Evolutionary conservation across 1,284 basidiomycete species (phyloP).

Genomic region (Pisolithus thermaeus): DNA sequence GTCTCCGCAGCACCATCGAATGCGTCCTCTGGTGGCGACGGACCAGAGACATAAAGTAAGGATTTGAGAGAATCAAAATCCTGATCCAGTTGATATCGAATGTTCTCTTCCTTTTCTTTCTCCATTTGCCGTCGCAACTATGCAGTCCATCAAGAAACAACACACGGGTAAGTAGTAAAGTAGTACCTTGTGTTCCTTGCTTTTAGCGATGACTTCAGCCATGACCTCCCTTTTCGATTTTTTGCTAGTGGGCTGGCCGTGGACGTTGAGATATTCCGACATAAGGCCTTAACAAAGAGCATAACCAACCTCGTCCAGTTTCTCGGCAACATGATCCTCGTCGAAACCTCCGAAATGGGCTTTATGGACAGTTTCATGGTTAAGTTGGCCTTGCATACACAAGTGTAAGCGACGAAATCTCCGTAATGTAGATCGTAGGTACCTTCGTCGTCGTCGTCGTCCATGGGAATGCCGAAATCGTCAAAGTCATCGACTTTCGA

Average conservation of each 20-base stretch:
- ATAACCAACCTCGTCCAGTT: slow-evolving; percentile 40
- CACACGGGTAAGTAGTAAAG: background rate
- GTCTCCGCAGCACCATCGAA: slow-evolving; percentile 18
- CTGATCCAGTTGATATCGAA: slow-evolving; percentile 85
- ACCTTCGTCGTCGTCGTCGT: slow-evolving; percentile 60
- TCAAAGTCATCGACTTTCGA: slow-evolving; percentile 87
- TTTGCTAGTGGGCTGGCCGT: slow-evolving; percentile 65
- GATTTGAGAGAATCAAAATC: slow-evolving; percentile 82
- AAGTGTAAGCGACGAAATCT: slow-evolving; percentile 20
- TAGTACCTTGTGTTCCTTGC: slow-evolving; percentile 86
- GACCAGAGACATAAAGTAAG: slow-evolving; percentile 61
- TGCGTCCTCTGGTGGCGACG: slow-evolving; percentile 38
- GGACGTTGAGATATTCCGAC: slow-evolving; percentile 7
- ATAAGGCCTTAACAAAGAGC: background rate
- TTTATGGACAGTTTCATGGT: slow-evolving; percentile 55
- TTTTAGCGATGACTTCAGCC: slow-evolving; percentile 97
- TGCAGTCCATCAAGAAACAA: background rate
- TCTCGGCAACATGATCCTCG: slow-evolving; percentile 57
- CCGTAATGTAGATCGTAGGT: background rate
- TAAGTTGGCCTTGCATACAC: slow-evolving; percentile 52
- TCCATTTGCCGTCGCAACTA: slow-evolving; percentile 85
- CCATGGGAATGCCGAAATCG: slow-evolving; percentile 65
- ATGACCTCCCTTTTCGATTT: slow-evolving; percentile 96
- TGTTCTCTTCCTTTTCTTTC: slow-evolving; percentile 79
- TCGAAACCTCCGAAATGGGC: slow-evolving; percentile 86